Conservation (phyloP, 352 stramenopile genomes). For the Phytophthora gonapodyides region DNA sequence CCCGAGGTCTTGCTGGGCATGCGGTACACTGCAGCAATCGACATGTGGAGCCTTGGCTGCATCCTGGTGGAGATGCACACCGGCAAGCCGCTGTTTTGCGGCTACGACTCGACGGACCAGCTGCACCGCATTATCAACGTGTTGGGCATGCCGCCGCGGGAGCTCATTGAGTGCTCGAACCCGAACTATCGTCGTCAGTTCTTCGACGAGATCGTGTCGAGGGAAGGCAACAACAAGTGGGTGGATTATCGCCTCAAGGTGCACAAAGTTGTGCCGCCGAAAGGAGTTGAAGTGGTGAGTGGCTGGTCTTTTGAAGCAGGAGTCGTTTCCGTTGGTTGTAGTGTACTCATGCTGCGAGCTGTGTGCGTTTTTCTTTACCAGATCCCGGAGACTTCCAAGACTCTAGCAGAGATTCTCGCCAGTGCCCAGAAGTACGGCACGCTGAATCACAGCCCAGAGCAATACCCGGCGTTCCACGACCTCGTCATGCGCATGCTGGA, state of each 20-base stretch:
- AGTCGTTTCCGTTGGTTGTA: not conserved
- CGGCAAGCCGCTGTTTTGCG: constrained; percentile 97
- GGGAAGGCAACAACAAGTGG: constrained; percentile 57
- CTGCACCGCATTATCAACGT: constrained; percentile 96
- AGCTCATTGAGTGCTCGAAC: constrained; percentile 92
- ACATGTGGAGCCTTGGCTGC: constrained; percentile 91
- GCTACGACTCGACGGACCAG: constrained; percentile 96
- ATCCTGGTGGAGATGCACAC: constrained; percentile 98
- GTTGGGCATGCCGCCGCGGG: constrained; percentile 93
- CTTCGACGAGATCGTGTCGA: constrained; percentile 88
- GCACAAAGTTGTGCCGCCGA: constrained; percentile 49
- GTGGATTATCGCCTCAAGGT: constrained; percentile 74
- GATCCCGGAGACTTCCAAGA: constrained; percentile 46
- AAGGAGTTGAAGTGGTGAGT: constrained; percentile 45
- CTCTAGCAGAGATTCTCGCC: constrained; percentile 63
- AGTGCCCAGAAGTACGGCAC: constrained; percentile 47
- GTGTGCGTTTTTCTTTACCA: constrained; percentile 18
- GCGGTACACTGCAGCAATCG: constrained; percentile 82
- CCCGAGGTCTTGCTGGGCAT: constrained; percentile 89
- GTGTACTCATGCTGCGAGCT: constrained; percentile 6
- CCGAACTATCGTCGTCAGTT: constrained; percentile 87
- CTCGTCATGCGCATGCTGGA: constrained; percentile 95
- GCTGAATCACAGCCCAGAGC: constrained; percentile 70
- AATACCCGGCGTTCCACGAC: constrained; percentile 95
- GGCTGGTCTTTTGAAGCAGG: not conserved